These are phyloP conservation scores for Penicillium decumbens DNA, from an alignment of 2,329 filamentous ascomycete species.

Conservation along the genomic window DNA sequence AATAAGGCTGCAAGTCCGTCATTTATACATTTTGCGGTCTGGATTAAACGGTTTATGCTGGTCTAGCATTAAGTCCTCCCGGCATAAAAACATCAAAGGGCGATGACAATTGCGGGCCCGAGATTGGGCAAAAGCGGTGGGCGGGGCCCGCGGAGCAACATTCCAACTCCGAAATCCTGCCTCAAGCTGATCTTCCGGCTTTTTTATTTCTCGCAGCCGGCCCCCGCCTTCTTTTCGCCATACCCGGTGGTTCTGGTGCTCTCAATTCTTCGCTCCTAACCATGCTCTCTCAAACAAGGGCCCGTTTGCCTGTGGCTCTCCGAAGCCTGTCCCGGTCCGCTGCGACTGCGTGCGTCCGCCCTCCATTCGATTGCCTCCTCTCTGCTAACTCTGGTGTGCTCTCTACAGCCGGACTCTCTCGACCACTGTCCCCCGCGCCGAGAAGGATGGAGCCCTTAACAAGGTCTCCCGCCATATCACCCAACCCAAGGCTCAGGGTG, in stretches of 20 bases:
- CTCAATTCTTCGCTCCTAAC: constrained; percentile 5
- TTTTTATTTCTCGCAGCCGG: constrained; percentile 16
- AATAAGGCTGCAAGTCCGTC: no score
- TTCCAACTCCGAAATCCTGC: neutral
- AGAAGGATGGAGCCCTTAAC: constrained; percentile 61
- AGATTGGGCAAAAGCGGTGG: constrained; percentile 8
- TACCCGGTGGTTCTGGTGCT: constrained; percentile 12
- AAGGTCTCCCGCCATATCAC: constrained; percentile 80
- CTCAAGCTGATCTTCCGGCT: constrained; percentile 13
- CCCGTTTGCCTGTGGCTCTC: constrained; percentile 26
- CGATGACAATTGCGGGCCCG: constrained; percentile 15
- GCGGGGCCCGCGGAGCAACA: neutral
- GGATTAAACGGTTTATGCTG: no score
- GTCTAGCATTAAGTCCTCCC: no score
- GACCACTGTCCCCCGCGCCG: constrained; percentile 46
- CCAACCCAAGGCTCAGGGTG: constrained; percentile 95
- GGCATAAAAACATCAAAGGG: neutral
- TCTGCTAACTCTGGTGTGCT: constrained; percentile 8
- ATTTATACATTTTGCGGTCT: no score
- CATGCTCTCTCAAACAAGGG: constrained; percentile 25
- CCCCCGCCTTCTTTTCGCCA: constrained; percentile 13
- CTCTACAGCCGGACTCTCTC: constrained; percentile 33
- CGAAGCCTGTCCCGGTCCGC: constrained; percentile 21
- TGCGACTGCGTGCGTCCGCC: constrained; percentile 14
- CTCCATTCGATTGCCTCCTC: constrained; percentile 2